Evolutionary conservation across 2,329 filamentous ascomycete genomes (phyloP), one percentile per base, ranked within the genome.

Genomic region (Blumeria hordei): DNA sequence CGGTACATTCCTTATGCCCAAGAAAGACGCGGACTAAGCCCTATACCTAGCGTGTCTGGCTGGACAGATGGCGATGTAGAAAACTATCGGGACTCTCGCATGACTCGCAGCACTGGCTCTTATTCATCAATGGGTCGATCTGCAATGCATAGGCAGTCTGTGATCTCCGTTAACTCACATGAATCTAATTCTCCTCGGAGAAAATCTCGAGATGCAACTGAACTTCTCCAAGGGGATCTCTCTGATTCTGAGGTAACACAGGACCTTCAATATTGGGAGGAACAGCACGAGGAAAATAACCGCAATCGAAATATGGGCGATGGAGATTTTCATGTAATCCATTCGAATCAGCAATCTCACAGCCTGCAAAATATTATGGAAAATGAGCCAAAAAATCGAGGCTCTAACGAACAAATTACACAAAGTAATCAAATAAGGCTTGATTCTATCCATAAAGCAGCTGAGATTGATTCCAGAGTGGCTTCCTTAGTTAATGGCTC

Each of bases 41-140:
- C 90, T 0, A 88, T 94, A 57, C 88, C 92, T 61, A 95, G 88
- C 62, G 85, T 94, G 14, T 90, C 87, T 10, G 92, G 88, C 58
- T 90, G 88, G 62, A 82, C 78, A 3, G 80, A 88, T 62, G 78
- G 79, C 50, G 78, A 78, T 54, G 80, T 73, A 58, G 69, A 70
- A 33, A 73, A 73, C 36, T 76, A 75, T 61, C 76, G 76, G 52
- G 74, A 81, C 57, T 77, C 78, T 1, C 69, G 72, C 56, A 69
- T 75, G 35, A 74, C 74, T 47, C 72, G 65, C n/a, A 70, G 69
- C 57, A 66, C 69, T 18, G 75, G 73, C n/a, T 77, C 74, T 1
- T 70, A 80, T 33, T 80, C 81, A 1, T 83, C 83, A 0, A 72
- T 77, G 1, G 76, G 74, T 34, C 80, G 76, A 61, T 75, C 78